A percentile compares a stretch with the other conserved stretches of the same genome.
phyloP scores from a whole-genome alignment of 257 asterid species.

The Paraleonurus japonicus region DNA sequence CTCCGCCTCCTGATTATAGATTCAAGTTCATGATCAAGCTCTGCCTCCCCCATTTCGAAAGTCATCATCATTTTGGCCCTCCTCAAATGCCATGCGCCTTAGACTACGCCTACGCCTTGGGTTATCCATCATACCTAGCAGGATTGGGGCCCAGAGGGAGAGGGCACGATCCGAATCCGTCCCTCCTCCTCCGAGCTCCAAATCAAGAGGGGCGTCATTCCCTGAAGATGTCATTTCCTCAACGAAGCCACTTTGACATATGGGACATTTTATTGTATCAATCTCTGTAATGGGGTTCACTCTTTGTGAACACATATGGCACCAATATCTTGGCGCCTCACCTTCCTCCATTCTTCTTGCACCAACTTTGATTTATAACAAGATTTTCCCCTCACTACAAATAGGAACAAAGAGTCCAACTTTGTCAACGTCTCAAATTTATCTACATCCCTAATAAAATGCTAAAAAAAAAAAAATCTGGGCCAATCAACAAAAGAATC shows the following conservation, averaged over 20 bases:
- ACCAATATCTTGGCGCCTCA: constrained; percentile 56
- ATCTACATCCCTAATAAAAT: background rate
- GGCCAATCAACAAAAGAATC: constrained; percentile 6
- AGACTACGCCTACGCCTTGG: constrained; percentile 44
- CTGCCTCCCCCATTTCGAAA: constrained; percentile 30
- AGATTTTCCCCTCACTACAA: background rate
- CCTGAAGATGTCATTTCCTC: constrained; percentile 56
- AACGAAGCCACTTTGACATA: constrained; percentile 71
- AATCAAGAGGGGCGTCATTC: constrained; percentile 32
- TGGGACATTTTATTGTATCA: constrained; percentile 66
- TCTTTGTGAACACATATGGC: constrained; percentile 65
- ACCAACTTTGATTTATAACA: background rate
- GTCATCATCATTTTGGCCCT: constrained; percentile 24
- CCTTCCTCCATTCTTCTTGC: constrained; percentile 50
- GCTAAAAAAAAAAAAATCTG: too few species aligned
- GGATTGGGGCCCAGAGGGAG: constrained; percentile 87
- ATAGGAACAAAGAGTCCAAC: background rate
- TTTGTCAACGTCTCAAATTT: constrained; percentile 13
- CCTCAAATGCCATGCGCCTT: constrained; percentile 49
- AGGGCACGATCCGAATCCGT: constrained; percentile 66
- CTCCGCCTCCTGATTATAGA: constrained; percentile 53
- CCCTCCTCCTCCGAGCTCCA: constrained; percentile 41
- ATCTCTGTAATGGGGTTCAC: constrained; percentile 64
- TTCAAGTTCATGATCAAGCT: constrained; percentile 54
- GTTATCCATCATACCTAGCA: constrained; percentile 69